phyloP scores from a whole-genome alignment of 2,329 filamentous ascomycete genomes.

The Tolypocladium tropicale region DNA sequence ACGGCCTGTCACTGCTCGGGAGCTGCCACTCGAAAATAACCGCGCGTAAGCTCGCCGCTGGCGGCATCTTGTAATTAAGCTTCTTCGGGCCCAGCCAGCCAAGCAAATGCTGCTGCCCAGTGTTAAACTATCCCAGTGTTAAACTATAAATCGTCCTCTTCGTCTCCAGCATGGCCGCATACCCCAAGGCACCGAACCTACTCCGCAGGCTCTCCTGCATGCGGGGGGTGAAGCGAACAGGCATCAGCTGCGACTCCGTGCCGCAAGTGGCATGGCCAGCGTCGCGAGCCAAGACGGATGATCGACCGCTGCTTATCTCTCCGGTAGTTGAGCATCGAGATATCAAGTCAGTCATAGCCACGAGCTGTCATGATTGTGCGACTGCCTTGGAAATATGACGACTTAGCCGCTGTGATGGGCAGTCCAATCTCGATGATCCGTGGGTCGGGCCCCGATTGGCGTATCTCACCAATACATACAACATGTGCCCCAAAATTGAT shows the following conservation, averaged over 20 bases:
- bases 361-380: background rate
- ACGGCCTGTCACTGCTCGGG: background rate
- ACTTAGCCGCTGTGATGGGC: background rate
- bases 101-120: too few species aligned
- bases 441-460: background rate
- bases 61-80: background rate
- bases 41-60: background rate
- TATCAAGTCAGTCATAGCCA: background rate
- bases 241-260: background rate
- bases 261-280: background rate
- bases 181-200: background rate
- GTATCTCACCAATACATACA: background rate
- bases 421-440: background rate
- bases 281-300: background rate
- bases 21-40: too few species aligned
- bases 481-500: background rate
- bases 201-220: background rate
- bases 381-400: background rate
- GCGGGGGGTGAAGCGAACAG: background rate
- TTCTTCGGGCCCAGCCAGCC: background rate
- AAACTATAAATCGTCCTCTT: too few species aligned
- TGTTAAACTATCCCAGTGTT: too few species aligned
- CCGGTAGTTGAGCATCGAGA: background rate
- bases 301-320: background rate
- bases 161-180: background rate